Percentiles rank a stretch among this genome's conserved stretches.
phyloP scores from a whole-genome alignment of 176 grass and related monocot genomes.

The Raddia distichophylla region DNA sequence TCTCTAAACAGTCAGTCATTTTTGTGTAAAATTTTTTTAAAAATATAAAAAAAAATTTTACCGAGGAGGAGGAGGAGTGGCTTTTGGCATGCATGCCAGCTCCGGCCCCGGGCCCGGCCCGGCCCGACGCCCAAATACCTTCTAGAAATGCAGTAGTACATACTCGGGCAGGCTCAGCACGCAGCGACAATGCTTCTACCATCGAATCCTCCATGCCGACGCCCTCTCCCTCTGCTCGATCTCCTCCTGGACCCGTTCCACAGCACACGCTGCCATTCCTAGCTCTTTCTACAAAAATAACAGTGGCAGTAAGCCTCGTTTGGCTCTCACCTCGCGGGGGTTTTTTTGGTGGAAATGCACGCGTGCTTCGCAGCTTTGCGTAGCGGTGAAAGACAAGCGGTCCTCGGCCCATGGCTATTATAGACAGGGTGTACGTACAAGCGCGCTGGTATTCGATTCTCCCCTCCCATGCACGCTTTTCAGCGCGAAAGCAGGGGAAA shows the following conservation, averaged over 20 bases:
- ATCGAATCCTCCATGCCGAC: slow-evolving; percentile 29
- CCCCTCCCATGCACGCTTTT: slow-evolving; percentile 43
- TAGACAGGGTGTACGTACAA: background rate
- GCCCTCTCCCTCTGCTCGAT: background rate
- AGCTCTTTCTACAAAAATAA: too few species aligned
- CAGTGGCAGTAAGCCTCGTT: too few species aligned
- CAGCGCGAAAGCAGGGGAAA: slow-evolving; percentile 49
- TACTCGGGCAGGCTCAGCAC: background rate
- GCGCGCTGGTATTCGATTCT: background rate
- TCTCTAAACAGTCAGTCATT: too few species aligned
- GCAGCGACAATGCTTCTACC: background rate
- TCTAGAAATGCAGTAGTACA: slow-evolving; percentile 19
- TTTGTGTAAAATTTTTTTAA: too few species aligned
- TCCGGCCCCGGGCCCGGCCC: background rate
- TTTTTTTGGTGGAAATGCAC: too few species aligned
- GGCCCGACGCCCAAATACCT: slow-evolving; percentile 38
- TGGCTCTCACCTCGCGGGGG: too few species aligned
- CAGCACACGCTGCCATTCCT: background rate
- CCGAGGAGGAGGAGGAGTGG: background rate
- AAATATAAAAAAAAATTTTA: too few species aligned
- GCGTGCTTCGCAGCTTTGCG: background rate
- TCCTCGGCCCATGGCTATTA: background rate
- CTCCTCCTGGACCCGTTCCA: background rate
- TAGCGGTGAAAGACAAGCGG: too few species aligned
- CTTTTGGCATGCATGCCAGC: slow-evolving; percentile 7